Conservation (phyloP, 1,284 basidiomycete genomes). For the Volvariella surrecta region DNA sequence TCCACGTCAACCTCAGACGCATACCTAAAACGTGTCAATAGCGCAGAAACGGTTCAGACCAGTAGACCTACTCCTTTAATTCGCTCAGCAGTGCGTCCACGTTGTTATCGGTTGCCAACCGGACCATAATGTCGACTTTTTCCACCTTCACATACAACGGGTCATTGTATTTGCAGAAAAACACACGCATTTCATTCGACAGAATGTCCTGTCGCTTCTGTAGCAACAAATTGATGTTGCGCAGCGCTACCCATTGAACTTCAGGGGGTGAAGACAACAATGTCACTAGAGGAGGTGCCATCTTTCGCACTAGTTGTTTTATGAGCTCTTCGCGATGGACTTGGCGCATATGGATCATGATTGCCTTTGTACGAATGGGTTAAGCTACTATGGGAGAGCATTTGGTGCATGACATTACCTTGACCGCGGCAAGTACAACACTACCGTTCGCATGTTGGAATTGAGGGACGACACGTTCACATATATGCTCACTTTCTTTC, state of each 20-base stretch:
- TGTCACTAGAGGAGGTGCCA: constrained; percentile 92
- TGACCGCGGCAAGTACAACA: constrained; percentile 92
- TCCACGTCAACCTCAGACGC: constrained; percentile 98
- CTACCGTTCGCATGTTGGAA: constrained; percentile 97
- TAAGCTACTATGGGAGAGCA: not conserved
- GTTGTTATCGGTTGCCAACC: constrained; percentile 86
- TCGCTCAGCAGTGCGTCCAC: constrained; percentile 93
- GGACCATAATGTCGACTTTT: constrained; percentile 98
- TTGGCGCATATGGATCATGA: constrained; percentile 92
- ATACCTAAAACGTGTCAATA: constrained; percentile 46
- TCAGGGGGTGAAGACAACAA: constrained; percentile 72
- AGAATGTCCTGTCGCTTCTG: constrained; percentile 89
- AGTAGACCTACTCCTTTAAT: constrained; percentile 73
- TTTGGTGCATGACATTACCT: constrained; percentile 39
- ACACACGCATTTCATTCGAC: constrained; percentile 94
- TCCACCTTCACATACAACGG: constrained; percentile 97
- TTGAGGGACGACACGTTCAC: constrained; percentile 96
- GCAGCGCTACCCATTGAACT: constrained; percentile 94
- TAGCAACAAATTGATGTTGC: constrained; percentile 94
- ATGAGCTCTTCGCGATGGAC: constrained; percentile 82
- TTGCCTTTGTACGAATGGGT: constrained; percentile 48
- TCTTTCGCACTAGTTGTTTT: constrained; percentile 87
- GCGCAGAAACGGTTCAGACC: not conserved
- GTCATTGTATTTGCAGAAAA: constrained; percentile 99
- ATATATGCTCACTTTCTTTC: constrained; percentile 97